Evolutionary conservation across 1,284 basidiomycete species (phyloP).

Genomic region (Neonothopanus nambi): DNA sequence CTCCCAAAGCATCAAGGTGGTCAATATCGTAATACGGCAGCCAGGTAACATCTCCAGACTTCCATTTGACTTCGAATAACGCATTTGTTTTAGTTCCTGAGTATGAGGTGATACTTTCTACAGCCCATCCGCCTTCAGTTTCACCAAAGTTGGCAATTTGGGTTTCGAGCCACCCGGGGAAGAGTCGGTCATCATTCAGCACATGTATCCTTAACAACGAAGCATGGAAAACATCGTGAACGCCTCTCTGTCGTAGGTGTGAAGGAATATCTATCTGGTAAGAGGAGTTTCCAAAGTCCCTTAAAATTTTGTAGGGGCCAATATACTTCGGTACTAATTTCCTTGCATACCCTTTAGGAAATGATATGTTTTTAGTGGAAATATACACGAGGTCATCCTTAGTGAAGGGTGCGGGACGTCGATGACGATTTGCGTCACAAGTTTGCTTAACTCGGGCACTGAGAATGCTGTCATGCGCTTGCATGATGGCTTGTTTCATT

Average conservation of each 20-base stretch:
- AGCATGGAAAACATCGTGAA: conserved; percentile 32
- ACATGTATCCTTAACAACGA: conserved; percentile 25
- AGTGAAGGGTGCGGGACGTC: conserved; percentile 19
- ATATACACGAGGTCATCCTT: conserved; percentile 30
- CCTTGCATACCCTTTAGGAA: conserved; percentile 26
- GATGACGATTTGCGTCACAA: conserved; percentile 23
- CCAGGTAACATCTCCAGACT: conserved; percentile 26
- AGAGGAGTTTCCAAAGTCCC: conserved; percentile 26
- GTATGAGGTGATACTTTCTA: conserved; percentile 23
- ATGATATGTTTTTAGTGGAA: conserved; percentile 30
- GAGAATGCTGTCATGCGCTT: conserved; percentile 31
- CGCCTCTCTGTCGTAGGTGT: conserved; percentile 22
- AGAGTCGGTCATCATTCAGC: conserved; percentile 29
- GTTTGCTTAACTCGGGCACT: conserved; percentile 31
- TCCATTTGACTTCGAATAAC: conserved; percentile 27
- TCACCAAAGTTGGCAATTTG: conserved; percentile 20
- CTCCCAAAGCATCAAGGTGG: conserved; percentile 21
- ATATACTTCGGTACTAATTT: conserved; percentile 35
- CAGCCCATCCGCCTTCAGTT: conserved; percentile 21
- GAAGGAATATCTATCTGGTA: conserved; percentile 27
- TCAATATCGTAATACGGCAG: conserved; percentile 20
- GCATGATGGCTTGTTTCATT: conserved; percentile 24
- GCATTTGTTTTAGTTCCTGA: conserved; percentile 19
- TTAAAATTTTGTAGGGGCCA: conserved; percentile 28
- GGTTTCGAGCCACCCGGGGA: conserved; percentile 21